Conservation (phyloP, 1,284 basidiomycete species). For the Ceratobasidium sp. region DNA sequence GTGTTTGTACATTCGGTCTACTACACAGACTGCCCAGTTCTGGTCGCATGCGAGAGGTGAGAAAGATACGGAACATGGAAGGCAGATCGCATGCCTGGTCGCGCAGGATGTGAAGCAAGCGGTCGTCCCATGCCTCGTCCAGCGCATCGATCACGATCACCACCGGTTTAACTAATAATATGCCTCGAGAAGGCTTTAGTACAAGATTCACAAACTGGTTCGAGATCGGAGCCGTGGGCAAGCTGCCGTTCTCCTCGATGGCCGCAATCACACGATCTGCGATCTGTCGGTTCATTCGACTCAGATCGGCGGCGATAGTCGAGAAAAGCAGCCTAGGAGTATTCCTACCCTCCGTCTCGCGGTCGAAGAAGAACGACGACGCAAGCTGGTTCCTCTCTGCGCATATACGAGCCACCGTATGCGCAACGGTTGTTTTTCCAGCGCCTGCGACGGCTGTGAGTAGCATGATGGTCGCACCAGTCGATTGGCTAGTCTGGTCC, state of each 20-base stretch:
- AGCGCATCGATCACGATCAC: conserved; percentile 12
- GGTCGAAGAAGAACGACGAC: too few species aligned
- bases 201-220: background rate
- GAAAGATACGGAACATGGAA: background rate
- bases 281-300: background rate
- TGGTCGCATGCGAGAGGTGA: conserved; percentile 10
- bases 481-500: background rate
- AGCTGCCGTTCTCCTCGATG: background rate
- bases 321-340: background rate
- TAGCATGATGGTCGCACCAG: conserved; percentile 38
- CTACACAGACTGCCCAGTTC: background rate
- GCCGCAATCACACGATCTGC: background rate
- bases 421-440: too few species aligned
- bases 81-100: background rate
- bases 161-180: background rate
- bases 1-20: background rate
- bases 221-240: background rate
- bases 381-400: too few species aligned
- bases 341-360: background rate
- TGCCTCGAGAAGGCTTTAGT: background rate
- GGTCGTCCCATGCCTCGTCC: too few species aligned
- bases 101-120: background rate
- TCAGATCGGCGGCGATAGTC: conserved; percentile 6
- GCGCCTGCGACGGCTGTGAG: too few species aligned
- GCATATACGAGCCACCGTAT: too few species aligned